These are phyloP conservation scores for Helicostylum pulchrum DNA, from an alignment of 192 early-diverging fungal genomes.

Conservation along the genomic window DNA sequence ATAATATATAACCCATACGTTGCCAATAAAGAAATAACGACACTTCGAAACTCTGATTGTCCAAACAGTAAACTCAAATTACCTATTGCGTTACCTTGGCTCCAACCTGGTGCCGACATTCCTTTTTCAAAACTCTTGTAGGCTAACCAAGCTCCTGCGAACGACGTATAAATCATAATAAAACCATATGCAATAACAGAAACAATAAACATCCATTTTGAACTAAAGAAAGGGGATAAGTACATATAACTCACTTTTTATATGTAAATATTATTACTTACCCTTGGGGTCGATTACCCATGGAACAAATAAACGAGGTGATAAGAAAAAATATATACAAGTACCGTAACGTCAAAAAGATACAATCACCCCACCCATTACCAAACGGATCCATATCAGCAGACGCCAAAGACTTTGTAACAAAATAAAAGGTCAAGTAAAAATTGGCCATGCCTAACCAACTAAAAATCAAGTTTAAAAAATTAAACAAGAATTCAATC, in stretches of 20 bases:
- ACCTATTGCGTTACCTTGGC: slow-evolving; percentile 41
- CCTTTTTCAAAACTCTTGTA: slow-evolving; percentile 36
- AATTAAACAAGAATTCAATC: slow-evolving; percentile 79
- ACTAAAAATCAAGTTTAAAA: slow-evolving; percentile 79
- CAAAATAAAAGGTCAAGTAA: slow-evolving; percentile 55
- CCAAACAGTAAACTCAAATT: slow-evolving; percentile 59
- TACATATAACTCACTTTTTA: no score
- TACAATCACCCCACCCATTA: slow-evolving; percentile 20
- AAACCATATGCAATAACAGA: slow-evolving; percentile 80
- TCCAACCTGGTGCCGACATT: slow-evolving; percentile 46
- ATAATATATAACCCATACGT: slow-evolving; percentile 70
- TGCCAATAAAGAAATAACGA: slow-evolving; percentile 61
- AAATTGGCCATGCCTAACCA: slow-evolving; percentile 89
- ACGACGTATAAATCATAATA: slow-evolving; percentile 85
- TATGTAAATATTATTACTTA: no score
- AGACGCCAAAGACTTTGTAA: slow-evolving; percentile 39
- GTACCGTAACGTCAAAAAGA: slow-evolving; percentile 35
- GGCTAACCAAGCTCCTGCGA: slow-evolving; percentile 66
- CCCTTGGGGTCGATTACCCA: slow-evolving; percentile 96
- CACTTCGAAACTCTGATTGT: slow-evolving; percentile 62
- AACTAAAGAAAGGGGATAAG: neutral
- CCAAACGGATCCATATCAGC: neutral
- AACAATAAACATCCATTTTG: slow-evolving; percentile 68
- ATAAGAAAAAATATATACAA: slow-evolving; percentile 40
- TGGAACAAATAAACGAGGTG: slow-evolving; percentile 73